phyloP scores from a whole-genome alignment of 2,329 filamentous ascomycete species.

The Sporothrix pseudoabietina region DNA sequence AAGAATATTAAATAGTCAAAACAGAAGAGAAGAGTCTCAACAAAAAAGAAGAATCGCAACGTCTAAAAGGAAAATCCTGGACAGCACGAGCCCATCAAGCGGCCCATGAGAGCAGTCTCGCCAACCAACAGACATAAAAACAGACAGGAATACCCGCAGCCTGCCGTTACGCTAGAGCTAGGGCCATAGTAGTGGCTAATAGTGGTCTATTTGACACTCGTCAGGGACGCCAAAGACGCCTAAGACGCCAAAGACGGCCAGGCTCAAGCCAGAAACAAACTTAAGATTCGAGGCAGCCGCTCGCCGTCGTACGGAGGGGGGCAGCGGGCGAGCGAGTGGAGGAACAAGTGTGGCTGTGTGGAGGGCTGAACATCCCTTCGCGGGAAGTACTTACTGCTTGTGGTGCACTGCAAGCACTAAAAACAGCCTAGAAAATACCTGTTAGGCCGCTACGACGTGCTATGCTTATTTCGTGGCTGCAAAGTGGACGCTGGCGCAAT shows the following conservation, averaged over 20 bases:
- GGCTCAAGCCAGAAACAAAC: not conserved
- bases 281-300: not conserved
- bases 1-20: not conserved
- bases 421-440: not conserved
- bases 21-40: not conserved
- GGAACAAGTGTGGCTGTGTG: conserved; percentile 21
- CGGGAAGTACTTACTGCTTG: not conserved
- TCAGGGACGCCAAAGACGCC: not conserved
- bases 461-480: not conserved
- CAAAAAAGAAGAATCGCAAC: not conserved
- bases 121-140: not conserved
- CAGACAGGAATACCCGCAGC: conserved; percentile 15
- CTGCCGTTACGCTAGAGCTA: conserved; percentile 26
- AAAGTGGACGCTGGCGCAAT: not conserved
- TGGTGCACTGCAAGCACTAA: not conserved
- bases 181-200: conserved; percentile 10
- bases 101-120: not conserved
- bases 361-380: not conserved
- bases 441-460: not conserved
- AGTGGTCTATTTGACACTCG: not conserved
- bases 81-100: not conserved
- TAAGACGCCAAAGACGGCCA: not conserved
- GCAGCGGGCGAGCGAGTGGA: not conserved
- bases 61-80: not conserved
- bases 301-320: not conserved